These are phyloP conservation scores for Neopestalotiopsis clavispora DNA, from an alignment of 2,329 filamentous ascomycete species.

Conservation along the genomic window DNA sequence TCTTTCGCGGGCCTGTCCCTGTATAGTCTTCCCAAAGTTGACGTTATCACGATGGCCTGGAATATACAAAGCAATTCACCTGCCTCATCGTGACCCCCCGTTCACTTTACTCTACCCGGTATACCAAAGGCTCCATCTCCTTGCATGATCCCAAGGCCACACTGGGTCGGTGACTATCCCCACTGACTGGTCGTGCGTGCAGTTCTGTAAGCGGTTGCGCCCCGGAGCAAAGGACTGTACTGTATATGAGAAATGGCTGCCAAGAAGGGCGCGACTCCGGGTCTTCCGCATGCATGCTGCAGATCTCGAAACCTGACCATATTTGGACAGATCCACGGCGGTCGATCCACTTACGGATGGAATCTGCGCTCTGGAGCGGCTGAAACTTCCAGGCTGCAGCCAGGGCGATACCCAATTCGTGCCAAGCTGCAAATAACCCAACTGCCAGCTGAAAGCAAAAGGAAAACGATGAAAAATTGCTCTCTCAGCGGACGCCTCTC, in stretches of 20 bases:
- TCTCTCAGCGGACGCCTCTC: background rate
- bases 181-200: background rate
- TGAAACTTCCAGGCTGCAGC: constrained; percentile 15
- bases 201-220: background rate
- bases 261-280: constrained; percentile 3
- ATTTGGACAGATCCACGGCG: constrained; percentile 4
- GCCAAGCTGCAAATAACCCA: constrained; percentile 8
- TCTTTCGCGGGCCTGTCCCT: background rate
- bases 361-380: background rate
- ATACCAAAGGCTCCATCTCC: background rate
- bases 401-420: constrained; percentile 9
- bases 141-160: constrained; percentile 5
- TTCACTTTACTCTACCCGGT: background rate
- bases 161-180: background rate
- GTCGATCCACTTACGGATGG: constrained; percentile 6
- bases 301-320: constrained; percentile 3
- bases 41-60: background rate
- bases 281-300: constrained; percentile 4
- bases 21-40: background rate
- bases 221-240: background rate
- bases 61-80: constrained; percentile 3
- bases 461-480: background rate
- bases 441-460: constrained; percentile 8
- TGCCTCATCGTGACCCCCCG: background rate
- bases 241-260: background rate